Conservation (phyloP, 164 flowering plant species). For the Platanus orientalis region DNA sequence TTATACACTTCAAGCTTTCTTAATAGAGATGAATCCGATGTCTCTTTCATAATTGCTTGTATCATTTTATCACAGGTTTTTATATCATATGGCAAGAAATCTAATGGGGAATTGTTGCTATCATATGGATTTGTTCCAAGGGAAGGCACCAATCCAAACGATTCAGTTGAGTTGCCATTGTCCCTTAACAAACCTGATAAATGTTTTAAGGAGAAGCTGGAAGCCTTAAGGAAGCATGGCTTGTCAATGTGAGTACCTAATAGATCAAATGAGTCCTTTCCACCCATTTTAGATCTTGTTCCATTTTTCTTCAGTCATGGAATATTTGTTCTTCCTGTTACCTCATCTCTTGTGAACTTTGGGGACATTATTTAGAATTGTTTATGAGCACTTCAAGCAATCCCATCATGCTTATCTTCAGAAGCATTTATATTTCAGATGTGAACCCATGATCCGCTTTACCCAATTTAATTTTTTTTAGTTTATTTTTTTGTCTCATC, state of each 20-base stretch:
- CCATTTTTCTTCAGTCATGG: neutral
- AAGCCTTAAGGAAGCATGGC: conserved; percentile 65
- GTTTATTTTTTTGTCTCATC: neutral
- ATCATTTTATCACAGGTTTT: conserved; percentile 56
- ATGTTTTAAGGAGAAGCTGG: conserved; percentile 72
- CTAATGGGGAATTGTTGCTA: conserved; percentile 90
- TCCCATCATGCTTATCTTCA: neutral
- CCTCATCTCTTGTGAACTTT: neutral
- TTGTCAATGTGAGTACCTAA: conserved; percentile 57
- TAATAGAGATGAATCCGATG: neutral
- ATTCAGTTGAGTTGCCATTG: conserved; percentile 74
- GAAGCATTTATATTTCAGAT: neutral
- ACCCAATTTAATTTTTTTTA: too few species aligned
- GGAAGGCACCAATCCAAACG: conserved; percentile 86
- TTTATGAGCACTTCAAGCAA: too few species aligned
- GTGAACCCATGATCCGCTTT: too few species aligned
- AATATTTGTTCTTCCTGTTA: neutral
- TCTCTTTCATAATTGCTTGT: neutral
- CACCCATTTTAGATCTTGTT: neutral
- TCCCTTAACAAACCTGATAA: conserved; percentile 69
- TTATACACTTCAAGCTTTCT: neutral
- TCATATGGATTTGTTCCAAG: conserved; percentile 96
- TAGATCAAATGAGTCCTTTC: neutral
- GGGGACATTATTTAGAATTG: neutral
- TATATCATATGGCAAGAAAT: conserved; percentile 95